phyloP scores from a whole-genome alignment of 73 alveolate species.

The Paramecium caudatum region DNA sequence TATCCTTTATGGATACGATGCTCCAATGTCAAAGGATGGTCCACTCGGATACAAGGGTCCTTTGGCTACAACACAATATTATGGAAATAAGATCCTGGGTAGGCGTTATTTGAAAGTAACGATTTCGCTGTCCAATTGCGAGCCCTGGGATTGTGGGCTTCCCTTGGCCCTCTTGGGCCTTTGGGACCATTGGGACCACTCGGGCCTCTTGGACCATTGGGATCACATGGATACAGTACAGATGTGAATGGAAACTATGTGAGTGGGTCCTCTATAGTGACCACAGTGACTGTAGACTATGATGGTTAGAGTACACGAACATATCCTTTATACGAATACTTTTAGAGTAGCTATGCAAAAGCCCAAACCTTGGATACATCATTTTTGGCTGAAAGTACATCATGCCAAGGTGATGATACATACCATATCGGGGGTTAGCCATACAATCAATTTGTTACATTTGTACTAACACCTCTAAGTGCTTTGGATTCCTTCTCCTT shows the following conservation, averaged over 20 bases:
- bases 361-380: neutral
- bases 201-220: conserved; percentile 73
- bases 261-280: neutral
- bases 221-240: conserved; percentile 68
- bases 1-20: neutral
- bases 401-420: conserved; percentile 14
- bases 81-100: conserved; percentile 72
- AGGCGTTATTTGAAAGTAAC: conserved; percentile 42
- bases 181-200: conserved; percentile 45
- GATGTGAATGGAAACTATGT: conserved; percentile 66
- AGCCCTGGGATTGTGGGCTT: conserved; percentile 74
- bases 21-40: conserved; percentile 46
- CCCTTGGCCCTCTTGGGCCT: conserved; percentile 18
- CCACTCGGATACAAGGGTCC: conserved; percentile 70
- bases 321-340: conserved; percentile 38
- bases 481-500: conserved; percentile 1
- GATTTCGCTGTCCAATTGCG: conserved; percentile 71
- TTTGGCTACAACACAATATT: conserved; percentile 47
- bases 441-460: conserved; percentile 21
- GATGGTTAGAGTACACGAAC: conserved; percentile 60
- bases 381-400: conserved; percentile 2
- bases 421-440: conserved; percentile 12
- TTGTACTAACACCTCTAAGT: conserved; percentile 55
- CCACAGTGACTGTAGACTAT: conserved; percentile 66
- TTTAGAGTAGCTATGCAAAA: conserved; percentile 29